These are phyloP conservation scores for Gastrolobium villosum DNA, from an alignment of 306 rosid genomes.

Conservation along the genomic window DNA sequence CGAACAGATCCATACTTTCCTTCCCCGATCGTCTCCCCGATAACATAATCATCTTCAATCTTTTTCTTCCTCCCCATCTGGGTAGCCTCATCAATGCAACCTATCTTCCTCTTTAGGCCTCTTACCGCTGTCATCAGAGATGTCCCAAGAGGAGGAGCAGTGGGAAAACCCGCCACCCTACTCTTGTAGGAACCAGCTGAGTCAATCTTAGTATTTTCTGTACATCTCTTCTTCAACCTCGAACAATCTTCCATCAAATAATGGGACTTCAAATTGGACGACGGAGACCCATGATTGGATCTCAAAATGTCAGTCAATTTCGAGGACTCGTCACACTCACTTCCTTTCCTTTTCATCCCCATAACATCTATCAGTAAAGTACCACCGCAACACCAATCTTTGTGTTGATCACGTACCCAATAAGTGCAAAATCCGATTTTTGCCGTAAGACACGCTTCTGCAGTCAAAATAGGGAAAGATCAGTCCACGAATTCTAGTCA, in stretches of 20 bases:
- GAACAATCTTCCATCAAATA: slow-evolving; percentile 70
- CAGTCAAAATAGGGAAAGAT: no score
- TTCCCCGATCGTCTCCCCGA: slow-evolving; percentile 68
- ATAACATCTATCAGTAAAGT: slow-evolving; percentile 32
- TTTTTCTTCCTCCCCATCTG: slow-evolving; percentile 75
- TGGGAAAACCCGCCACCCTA: slow-evolving; percentile 71
- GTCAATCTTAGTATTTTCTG: slow-evolving; percentile 58
- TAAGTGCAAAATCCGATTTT: background rate
- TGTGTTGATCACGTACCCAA: slow-evolving; percentile 3
- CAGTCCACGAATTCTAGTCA: no score
- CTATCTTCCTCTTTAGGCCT: slow-evolving; percentile 86
- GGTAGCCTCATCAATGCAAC: slow-evolving; percentile 78
- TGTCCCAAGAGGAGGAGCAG: slow-evolving; percentile 75
- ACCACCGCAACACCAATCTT: background rate
- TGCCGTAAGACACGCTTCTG: no score
- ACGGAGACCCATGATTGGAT: no score
- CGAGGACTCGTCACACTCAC: slow-evolving; percentile 51
- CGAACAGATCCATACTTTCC: slow-evolving; percentile 82
- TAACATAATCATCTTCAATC: slow-evolving; percentile 71
- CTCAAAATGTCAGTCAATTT: slow-evolving; percentile 50
- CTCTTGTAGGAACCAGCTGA: slow-evolving; percentile 44
- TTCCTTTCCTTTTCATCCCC: slow-evolving; percentile 89
- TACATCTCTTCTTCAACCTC: slow-evolving; percentile 76
- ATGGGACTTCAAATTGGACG: slow-evolving; percentile 40
- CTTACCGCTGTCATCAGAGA: slow-evolving; percentile 63